Conservation (phyloP, 2,329 filamentous ascomycete species). For the Trichophyton mentagrophytes region DNA sequence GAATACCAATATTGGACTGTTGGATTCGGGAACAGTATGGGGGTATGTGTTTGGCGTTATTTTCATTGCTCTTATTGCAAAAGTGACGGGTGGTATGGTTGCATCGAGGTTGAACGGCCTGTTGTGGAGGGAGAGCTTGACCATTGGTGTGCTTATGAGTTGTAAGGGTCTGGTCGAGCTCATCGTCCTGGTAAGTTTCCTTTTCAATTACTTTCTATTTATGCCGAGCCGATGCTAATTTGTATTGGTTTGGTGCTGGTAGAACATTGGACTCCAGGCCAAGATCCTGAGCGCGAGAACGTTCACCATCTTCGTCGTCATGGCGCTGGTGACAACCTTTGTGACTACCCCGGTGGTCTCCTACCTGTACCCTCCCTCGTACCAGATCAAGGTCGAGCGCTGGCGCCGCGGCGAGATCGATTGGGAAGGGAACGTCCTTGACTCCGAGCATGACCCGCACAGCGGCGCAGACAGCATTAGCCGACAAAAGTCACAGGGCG, state of each 20-base stretch:
- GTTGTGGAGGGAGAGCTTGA: constrained; percentile 79
- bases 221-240: not conserved
- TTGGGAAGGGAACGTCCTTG: constrained; percentile 56
- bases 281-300: constrained; percentile 66
- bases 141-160: constrained; percentile 85
- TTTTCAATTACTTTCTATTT: not conserved
- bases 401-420: constrained; percentile 82
- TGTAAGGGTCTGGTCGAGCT: constrained; percentile 92
- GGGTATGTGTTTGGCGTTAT: constrained; percentile 78
- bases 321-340: constrained; percentile 81
- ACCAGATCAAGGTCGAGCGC: constrained; percentile 57
- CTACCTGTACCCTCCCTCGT: constrained; percentile 62
- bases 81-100: constrained; percentile 69
- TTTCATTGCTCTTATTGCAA: constrained; percentile 67
- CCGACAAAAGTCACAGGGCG: constrained; percentile 38
- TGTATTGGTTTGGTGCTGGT: not conserved
- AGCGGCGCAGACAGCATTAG: constrained; percentile 27
- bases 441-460: constrained; percentile 31
- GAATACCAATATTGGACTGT: constrained; percentile 72
- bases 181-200: constrained; percentile 66
- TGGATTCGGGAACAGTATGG: constrained; percentile 74
- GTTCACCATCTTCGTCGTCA: constrained; percentile 90
- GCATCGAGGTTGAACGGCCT: constrained; percentile 65
- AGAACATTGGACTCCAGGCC: constrained; percentile 73
- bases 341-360: constrained; percentile 65